phyloP scores from a whole-genome alignment of 129 eudicot genomes.

The Flaveria trinervia region DNA sequence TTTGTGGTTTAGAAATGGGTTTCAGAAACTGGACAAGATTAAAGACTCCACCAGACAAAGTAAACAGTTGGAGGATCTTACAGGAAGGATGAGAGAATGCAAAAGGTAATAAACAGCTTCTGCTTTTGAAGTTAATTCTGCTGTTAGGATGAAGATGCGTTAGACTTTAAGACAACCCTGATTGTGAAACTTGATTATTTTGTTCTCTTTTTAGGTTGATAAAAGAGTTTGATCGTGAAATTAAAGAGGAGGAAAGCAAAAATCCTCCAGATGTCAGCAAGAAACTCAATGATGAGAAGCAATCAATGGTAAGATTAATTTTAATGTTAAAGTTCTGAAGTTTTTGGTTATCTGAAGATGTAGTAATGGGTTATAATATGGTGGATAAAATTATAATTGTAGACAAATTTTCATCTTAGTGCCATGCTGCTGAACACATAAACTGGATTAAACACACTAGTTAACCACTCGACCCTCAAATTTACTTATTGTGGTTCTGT shows the following conservation, averaged over 20 bases:
- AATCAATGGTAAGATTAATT: conserved; percentile 68
- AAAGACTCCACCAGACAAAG: conserved; percentile 94
- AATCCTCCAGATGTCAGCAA: conserved; percentile 80
- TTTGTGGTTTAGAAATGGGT: conserved; percentile 69
- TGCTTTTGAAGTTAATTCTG: neutral
- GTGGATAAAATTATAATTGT: neutral
- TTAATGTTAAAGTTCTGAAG: neutral
- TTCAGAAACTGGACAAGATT: conserved; percentile 92
- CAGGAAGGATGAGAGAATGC: conserved; percentile 98
- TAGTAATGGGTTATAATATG: neutral
- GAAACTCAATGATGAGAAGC: conserved; percentile 98
- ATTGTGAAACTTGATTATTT: neutral
- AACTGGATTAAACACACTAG: neutral
- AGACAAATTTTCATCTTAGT: neutral
- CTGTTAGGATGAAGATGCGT: conserved; percentile 2
- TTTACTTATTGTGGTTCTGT: conserved; percentile 29
- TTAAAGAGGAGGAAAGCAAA: conserved; percentile 86
- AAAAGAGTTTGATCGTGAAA: conserved; percentile 96
- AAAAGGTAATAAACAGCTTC: conserved; percentile 65
- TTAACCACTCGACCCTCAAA: conserved; percentile 10
- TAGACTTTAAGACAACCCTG: neutral
- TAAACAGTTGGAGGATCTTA: conserved; percentile 96
- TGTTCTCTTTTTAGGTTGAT: conserved; percentile 53
- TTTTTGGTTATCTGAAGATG: neutral
- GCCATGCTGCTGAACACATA: too few species aligned